phyloP scores from a whole-genome alignment of 257 asterid genomes.

The Voacanga thouarsii region DNA sequence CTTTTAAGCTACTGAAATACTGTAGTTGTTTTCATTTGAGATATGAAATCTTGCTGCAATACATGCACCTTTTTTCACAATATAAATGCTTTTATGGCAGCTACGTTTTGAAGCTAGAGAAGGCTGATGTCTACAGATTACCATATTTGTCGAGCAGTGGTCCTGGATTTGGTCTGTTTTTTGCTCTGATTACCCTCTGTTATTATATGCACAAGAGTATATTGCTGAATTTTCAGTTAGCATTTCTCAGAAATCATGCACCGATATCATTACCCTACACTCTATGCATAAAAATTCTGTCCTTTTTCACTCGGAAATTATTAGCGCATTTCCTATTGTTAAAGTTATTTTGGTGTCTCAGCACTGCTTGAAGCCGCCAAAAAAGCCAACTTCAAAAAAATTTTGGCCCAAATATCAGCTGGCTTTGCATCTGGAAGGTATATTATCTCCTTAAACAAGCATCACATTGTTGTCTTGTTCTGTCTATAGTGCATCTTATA shows the following conservation, averaged over 20 bases:
- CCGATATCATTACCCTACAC: background rate
- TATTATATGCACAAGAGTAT: background rate
- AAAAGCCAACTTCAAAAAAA: conserved; percentile 67
- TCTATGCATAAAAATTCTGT: background rate
- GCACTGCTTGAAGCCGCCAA: conserved; percentile 87
- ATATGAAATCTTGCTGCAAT: background rate
- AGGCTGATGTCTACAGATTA: conserved; percentile 93
- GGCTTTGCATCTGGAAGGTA: conserved; percentile 95
- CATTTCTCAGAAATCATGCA: background rate
- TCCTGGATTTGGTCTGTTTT: conserved; percentile 88
- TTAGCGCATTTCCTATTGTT: background rate
- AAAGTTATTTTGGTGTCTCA: conserved; percentile 31
- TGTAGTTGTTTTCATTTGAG: background rate
- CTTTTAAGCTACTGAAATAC: background rate
- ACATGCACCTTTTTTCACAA: conserved; percentile 24
- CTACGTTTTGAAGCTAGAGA: conserved; percentile 88
- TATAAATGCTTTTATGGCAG: conserved; percentile 44
- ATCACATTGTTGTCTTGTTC: background rate
- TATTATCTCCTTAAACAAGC: background rate
- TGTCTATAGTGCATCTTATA: background rate
- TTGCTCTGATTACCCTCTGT: conserved; percentile 9
- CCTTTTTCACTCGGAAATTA: background rate
- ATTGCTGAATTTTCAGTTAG: background rate
- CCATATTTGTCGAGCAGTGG: conserved; percentile 92
- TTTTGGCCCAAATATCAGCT: conserved; percentile 49